phyloP scores from a whole-genome alignment of 768 basidiomycete genomes.

The Boletus sensibilis region DNA sequence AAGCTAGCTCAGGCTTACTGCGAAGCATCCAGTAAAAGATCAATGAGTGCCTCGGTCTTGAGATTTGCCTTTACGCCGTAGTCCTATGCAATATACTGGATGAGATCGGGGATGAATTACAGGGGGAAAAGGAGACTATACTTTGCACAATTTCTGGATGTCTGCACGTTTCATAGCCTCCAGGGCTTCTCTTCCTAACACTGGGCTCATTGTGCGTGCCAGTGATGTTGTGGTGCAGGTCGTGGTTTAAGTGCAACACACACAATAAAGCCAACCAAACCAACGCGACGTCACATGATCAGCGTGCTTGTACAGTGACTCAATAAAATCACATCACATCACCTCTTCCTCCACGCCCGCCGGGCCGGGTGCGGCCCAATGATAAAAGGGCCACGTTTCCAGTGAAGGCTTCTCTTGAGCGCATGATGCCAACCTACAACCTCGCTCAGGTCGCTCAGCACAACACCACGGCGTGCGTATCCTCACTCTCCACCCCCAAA shows the following conservation, averaged over 20 bases:
- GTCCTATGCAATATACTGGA: slow-evolving; percentile 45
- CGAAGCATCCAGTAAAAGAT: slow-evolving; percentile 60
- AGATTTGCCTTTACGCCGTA: slow-evolving; percentile 81
- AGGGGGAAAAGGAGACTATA: slow-evolving; percentile 28
- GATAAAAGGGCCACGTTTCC: neutral
- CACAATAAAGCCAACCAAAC: slow-evolving; percentile 44
- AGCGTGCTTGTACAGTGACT: too few species aligned
- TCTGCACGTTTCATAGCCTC: slow-evolving; percentile 54
- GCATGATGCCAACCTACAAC: slow-evolving; percentile 38
- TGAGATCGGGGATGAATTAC: slow-evolving; percentile 13
- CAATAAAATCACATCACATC: too few species aligned
- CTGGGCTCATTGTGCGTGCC: slow-evolving; percentile 36
- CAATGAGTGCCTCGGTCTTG: slow-evolving; percentile 77
- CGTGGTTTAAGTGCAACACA: slow-evolving; percentile 49
- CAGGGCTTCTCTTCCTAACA: slow-evolving; percentile 44
- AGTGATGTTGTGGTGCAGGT: slow-evolving; percentile 16
- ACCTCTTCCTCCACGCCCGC: neutral
- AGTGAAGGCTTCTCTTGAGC: neutral
- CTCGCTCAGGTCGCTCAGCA: slow-evolving; percentile 63
- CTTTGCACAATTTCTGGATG: slow-evolving; percentile 65
- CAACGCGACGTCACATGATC: slow-evolving; percentile 51
- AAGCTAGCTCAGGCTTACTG: slow-evolving; percentile 36
- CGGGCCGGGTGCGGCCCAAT: neutral
- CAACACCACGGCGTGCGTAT: slow-evolving; percentile 47
- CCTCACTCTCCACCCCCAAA: neutral